A percentile compares a stretch with the other conserved stretches of the same genome.
Conservation (phyloP, 352 stramenopile genomes). For the Pythium rhizo-oryzae region DNA sequence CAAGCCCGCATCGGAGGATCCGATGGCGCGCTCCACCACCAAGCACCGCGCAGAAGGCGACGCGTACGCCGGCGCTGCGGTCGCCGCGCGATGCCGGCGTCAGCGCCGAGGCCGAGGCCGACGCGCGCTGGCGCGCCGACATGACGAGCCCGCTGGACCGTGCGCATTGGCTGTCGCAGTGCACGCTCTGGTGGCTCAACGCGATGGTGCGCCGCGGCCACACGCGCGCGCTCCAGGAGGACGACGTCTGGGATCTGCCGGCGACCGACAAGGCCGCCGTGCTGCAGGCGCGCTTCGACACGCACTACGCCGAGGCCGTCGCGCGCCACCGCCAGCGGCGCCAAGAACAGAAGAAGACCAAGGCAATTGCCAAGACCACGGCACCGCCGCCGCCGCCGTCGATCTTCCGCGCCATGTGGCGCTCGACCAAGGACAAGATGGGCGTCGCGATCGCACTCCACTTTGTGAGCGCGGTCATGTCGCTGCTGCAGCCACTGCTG, state of each 20-base stretch:
- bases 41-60: background rate
- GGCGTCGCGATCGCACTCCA: conserved; percentile 31
- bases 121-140: conserved; percentile 11
- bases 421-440: conserved; percentile 37
- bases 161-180: conserved; percentile 23
- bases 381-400: conserved; percentile 8
- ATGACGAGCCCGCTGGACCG: conserved; percentile 16
- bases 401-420: conserved; percentile 30
- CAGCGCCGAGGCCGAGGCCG: background rate
- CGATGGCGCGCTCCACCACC: too few relatives aligned
- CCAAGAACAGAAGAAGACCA: background rate
- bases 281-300: conserved; percentile 35
- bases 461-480: conserved; percentile 28
- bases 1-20: too few relatives aligned
- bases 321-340: background rate
- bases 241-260: conserved; percentile 38
- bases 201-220: conserved; percentile 16
- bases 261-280: conserved; percentile 21
- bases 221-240: conserved; percentile 27
- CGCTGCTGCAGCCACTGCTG: conserved; percentile 38
- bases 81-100: conserved; percentile 2
- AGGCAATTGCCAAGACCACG: too few relatives aligned
- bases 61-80: conserved; percentile 16
- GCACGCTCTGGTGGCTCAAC: conserved; percentile 34
- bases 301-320: background rate